These are phyloP conservation scores for Didymella exigua DNA, from an alignment of 2,329 filamentous ascomycete genomes.

Conservation along the genomic window DNA sequence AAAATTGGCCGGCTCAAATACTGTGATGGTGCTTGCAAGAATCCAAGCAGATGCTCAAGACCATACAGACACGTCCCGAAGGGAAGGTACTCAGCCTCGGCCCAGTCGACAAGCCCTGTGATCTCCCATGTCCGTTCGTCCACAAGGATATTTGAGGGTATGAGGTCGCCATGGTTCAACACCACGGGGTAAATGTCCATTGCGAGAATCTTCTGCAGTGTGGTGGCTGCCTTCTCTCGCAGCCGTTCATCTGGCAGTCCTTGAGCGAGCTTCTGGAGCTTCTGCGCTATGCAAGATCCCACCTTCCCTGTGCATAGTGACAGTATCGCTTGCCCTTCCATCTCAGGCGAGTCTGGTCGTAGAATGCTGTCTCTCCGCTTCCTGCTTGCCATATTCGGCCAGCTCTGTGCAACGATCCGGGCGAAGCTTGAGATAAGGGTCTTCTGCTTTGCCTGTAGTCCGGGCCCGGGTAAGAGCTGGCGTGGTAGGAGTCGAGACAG, in stretches of 20 bases:
- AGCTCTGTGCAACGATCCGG: constrained; percentile 32
- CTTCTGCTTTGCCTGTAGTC: constrained; percentile 19
- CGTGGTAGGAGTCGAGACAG: constrained; percentile 23
- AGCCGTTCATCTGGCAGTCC: constrained; percentile 34
- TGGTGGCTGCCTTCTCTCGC: constrained; percentile 22
- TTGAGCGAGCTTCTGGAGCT: constrained; percentile 31
- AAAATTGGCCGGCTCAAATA: constrained; percentile 13
- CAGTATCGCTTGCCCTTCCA: constrained; percentile 13
- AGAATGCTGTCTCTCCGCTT: constrained; percentile 6
- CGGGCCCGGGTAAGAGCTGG: not conserved
- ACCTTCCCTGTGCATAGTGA: constrained; percentile 37
- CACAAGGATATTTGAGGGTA: constrained; percentile 64
- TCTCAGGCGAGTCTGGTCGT: constrained; percentile 30
- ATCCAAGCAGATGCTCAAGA: constrained; percentile 64
- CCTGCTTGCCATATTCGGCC: constrained; percentile 9
- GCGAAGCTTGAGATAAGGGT: constrained; percentile 39
- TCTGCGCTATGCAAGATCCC: constrained; percentile 31
- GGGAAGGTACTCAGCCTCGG: constrained; percentile 65
- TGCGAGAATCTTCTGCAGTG: constrained; percentile 50
- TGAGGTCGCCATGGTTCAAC: constrained; percentile 66
- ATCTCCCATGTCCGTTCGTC: constrained; percentile 52
- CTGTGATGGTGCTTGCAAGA: constrained; percentile 35
- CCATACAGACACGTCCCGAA: constrained; percentile 67
- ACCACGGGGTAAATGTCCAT: constrained; percentile 58
- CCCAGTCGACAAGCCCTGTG: constrained; percentile 67